Evolutionary conservation across 1,284 basidiomycete genomes (phyloP).

Genomic region (Ganoderma resinaceum): DNA sequence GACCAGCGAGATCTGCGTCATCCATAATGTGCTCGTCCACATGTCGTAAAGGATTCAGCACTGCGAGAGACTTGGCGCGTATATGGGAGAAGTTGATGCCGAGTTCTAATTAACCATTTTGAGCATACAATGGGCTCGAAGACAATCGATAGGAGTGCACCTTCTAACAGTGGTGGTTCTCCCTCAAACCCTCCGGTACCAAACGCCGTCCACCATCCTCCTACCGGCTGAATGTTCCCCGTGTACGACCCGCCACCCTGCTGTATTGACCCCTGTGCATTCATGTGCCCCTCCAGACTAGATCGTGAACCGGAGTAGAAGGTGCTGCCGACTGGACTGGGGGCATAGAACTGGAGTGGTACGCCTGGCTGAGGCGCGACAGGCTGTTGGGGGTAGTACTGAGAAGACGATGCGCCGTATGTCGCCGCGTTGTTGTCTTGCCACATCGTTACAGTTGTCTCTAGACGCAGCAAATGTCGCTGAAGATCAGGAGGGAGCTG

Average conservation of each 20-base stretch:
- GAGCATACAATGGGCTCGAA: not conserved
- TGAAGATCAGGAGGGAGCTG: not conserved
- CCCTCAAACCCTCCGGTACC: conserved; percentile 96
- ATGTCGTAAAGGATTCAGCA: conserved; percentile 89
- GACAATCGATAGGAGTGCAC: conserved; percentile 49
- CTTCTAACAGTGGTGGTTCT: conserved; percentile 92
- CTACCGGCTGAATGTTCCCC: conserved; percentile 74
- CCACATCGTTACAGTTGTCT: conserved; percentile 60
- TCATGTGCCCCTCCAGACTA: conserved; percentile 74
- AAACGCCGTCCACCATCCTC: conserved; percentile 94
- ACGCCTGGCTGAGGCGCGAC: conserved; percentile 52
- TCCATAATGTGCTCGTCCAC: conserved; percentile 99
- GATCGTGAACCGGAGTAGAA: conserved; percentile 76
- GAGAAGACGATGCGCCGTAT: conserved; percentile 65
- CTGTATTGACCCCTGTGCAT: conserved; percentile 61
- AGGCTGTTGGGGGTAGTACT: conserved; percentile 58
- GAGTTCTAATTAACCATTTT: conserved; percentile 70
- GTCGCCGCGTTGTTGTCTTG: conserved; percentile 58
- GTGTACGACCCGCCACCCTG: conserved; percentile 57
- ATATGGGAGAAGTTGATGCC: conserved; percentile 99
- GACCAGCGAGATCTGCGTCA: conserved; percentile 97
- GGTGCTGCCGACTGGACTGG: conserved; percentile 54
- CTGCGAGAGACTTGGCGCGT: conserved; percentile 91
- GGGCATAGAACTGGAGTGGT: conserved; percentile 80
- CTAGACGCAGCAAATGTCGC: conserved; percentile 2